Percentiles rank a stretch among this genome's conserved stretches.
Conservation (phyloP, 139 green algal genomes). For the Choricystis sp. region DNA sequence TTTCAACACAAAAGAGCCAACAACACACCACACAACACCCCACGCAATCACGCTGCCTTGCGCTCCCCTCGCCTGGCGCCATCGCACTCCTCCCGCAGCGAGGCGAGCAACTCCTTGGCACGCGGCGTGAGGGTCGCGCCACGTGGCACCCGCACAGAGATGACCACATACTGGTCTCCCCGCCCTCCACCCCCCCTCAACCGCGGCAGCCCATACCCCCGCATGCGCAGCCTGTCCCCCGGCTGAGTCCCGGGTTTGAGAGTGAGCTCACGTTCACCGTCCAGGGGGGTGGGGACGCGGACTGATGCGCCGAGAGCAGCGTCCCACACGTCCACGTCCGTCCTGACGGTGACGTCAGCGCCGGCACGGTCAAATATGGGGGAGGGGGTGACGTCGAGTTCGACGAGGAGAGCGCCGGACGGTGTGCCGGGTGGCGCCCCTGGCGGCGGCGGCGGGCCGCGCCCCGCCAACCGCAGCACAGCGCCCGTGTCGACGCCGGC, state of each 20-base stretch:
- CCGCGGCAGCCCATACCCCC: constrained; percentile 33
- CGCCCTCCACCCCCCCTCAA: constrained; percentile 7
- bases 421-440: background rate
- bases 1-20: no score
- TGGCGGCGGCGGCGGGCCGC: constrained; percentile 4
- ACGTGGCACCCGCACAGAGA: constrained; percentile 15
- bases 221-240: constrained; percentile 43
- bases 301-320: constrained; percentile 29
- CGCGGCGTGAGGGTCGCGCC: background rate
- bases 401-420: constrained; percentile 29
- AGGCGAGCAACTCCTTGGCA: no score
- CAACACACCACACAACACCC: background rate
- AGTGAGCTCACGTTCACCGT: constrained; percentile 27
- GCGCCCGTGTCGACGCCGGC: constrained; percentile 34
- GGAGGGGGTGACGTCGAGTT: constrained; percentile 30
- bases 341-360: constrained; percentile 23
- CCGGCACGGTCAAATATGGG: constrained; percentile 27
- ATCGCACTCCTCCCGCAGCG: no score
- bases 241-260: constrained; percentile 38
- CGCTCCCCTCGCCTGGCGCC: no score
- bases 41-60: background rate
- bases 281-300: constrained; percentile 40
- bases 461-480: constrained; percentile 21
- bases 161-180: constrained; percentile 45
- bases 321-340: constrained; percentile 29